A percentile compares a stretch with the other conserved stretches of the same genome.
These are phyloP conservation scores for Coffea eugenioides DNA, from an alignment of 257 asterid genomes.

Conservation along the genomic window DNA sequence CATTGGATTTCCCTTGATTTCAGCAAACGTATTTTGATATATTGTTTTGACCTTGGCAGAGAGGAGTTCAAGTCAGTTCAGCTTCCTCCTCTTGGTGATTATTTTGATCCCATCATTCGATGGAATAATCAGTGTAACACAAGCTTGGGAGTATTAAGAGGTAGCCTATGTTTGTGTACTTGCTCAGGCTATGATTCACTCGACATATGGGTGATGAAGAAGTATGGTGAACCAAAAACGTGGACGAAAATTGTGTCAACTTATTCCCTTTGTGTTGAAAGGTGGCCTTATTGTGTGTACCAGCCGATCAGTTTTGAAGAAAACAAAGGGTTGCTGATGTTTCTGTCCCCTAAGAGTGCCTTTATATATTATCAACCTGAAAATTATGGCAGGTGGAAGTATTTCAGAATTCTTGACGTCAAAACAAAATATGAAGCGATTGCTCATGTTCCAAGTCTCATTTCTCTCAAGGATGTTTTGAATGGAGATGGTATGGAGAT, in stretches of 20 bases:
- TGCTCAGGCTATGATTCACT: background rate
- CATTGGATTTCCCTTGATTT: background rate
- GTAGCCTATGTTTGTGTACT: background rate
- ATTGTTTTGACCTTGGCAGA: conserved; percentile 2
- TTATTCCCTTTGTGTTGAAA: background rate
- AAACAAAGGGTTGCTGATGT: background rate
- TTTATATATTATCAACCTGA: background rate
- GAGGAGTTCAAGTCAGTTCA: background rate
- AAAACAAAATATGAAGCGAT: conserved; percentile 14
- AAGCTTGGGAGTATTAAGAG: conserved; percentile 6
- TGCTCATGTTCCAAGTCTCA: conserved; percentile 7
- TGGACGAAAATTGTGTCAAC: background rate
- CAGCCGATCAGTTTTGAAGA: background rate
- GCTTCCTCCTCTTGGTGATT: background rate
- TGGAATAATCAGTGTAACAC: too few species aligned
- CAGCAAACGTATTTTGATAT: background rate
- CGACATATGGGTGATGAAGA: conserved; percentile 6
- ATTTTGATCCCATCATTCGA: too few species aligned
- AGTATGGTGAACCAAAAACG: conserved; percentile 2
- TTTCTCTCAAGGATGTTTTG: background rate
- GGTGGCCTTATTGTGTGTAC: background rate
- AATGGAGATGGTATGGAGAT: background rate
- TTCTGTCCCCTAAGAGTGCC: background rate
- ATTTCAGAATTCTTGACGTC: background rate
- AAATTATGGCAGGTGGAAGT: background rate